These are phyloP conservation scores for Colletotrichum camelliae DNA, from an alignment of 2,329 filamentous ascomycete species.

Conservation along the genomic window DNA sequence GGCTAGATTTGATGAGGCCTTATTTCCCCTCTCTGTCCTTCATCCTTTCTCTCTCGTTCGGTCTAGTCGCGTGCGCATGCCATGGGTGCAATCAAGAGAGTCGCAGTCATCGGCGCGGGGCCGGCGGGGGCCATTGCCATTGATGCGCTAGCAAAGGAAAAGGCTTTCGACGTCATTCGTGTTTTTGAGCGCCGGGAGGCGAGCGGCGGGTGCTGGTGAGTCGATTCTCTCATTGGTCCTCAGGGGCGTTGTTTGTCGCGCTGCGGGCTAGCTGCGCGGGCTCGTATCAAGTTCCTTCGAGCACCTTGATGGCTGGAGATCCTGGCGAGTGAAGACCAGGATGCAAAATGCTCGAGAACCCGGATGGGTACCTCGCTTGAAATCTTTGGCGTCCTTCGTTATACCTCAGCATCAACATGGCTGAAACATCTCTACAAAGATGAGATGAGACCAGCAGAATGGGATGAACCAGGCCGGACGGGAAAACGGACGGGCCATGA, in stretches of 20 bases:
- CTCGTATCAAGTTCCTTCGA: not conserved
- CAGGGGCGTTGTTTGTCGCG: not conserved
- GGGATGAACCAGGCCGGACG: not conserved
- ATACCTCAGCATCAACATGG: not conserved
- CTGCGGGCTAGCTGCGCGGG: not conserved
- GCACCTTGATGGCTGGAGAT: constrained; percentile 1
- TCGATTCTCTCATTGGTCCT: not conserved
- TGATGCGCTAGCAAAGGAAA: constrained; percentile 64
- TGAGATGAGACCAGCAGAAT: not conserved
- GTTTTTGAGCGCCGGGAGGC: constrained; percentile 67
- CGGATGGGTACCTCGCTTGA: not conserved
- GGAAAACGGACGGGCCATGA: not conserved
- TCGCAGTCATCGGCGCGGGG: constrained; percentile 67
- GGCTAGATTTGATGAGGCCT: not conserved
- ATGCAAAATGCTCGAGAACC: not conserved
- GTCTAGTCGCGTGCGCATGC: not conserved
- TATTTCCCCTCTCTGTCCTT: not conserved
- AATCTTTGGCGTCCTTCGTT: not conserved
- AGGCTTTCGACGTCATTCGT: constrained; percentile 61
- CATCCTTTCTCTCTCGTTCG: not conserved
- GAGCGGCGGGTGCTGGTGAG: constrained; percentile 67
- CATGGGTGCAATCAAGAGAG: constrained; percentile 34
- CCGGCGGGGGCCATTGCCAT: constrained; percentile 65
- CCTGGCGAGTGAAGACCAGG: not conserved
- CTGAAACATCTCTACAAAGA: not conserved